Evolutionary conservation across 495 filamentous ascomycete species (phyloP).

Genomic region (Aspergillus carlsbadensis): DNA sequence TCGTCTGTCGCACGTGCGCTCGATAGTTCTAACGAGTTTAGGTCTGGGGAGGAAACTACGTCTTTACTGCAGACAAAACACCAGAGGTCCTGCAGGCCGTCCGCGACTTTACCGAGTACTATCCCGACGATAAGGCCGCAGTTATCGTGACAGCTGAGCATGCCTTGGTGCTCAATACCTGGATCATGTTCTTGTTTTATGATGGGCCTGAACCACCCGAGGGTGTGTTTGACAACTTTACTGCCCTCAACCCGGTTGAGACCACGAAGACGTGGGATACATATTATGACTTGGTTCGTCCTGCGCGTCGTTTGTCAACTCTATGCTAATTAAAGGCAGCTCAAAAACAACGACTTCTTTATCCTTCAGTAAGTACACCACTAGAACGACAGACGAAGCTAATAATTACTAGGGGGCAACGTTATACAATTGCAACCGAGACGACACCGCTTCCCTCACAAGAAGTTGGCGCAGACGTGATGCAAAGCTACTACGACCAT

Average conservation of each 20-base stretch:
- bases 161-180: conserved; percentile 49
- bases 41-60: conserved; percentile 55
- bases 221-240: conserved; percentile 57
- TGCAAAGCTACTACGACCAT: conserved; percentile 50
- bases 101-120: conserved; percentile 52
- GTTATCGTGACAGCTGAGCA: conserved; percentile 56
- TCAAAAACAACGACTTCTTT: conserved; percentile 39
- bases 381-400: not conserved
- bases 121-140: conserved; percentile 49
- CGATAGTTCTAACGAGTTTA: conserved; percentile 4
- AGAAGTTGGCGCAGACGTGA: conserved; percentile 36
- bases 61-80: conserved; percentile 44
- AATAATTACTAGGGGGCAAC: conserved; percentile 37
- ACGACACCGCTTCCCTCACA: conserved; percentile 52
- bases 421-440: conserved; percentile 57
- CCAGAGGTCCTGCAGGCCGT: conserved; percentile 45
- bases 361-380: conserved; percentile 34
- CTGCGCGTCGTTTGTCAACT: not conserved
- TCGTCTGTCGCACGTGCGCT: not conserved
- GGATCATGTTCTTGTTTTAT: conserved; percentile 64
- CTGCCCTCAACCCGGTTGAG: conserved; percentile 44
- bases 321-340: conserved; percentile 14
- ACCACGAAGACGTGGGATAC: conserved; percentile 51
- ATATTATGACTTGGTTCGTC: conserved; percentile 50
- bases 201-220: conserved; percentile 55